Evolutionary conservation across 805 yeast genomes (phyloP).

Genomic region (Nadsonia fulvescens): DNA sequence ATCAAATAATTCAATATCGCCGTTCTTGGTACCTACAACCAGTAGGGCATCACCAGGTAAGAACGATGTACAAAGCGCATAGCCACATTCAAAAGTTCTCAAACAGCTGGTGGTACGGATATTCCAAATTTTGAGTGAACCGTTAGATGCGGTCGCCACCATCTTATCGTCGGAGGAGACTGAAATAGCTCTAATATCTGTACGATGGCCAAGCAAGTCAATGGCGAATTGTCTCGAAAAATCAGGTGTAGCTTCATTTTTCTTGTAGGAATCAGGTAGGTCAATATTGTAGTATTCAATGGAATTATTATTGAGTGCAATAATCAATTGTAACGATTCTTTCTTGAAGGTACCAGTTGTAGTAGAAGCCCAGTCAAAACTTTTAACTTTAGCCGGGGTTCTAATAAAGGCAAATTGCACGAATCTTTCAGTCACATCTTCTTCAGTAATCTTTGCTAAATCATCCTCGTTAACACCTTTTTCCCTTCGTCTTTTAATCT

Average conservation of each 20-base stretch:
- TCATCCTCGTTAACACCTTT: constrained; percentile 36
- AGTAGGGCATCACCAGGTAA: constrained; percentile 84
- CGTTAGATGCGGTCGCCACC: constrained; percentile 81
- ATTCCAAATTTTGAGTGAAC: constrained; percentile 81
- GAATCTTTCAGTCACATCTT: constrained; percentile 23
- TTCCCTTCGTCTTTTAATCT: constrained; percentile 61
- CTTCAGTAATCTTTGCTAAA: constrained; percentile 20
- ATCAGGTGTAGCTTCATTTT: constrained; percentile 22
- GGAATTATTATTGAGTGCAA: constrained; percentile 56
- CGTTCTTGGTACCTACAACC: constrained; percentile 76
- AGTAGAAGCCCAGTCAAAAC: constrained; percentile 36
- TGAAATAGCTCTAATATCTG: constrained; percentile 72
- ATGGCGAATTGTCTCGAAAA: constrained; percentile 30
- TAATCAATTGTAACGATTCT: constrained; percentile 33
- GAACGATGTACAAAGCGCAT: constrained; percentile 62
- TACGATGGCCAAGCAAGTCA: constrained; percentile 73
- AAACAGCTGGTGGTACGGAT: constrained; percentile 52
- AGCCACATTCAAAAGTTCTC: constrained; percentile 78
- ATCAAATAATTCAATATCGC: constrained; percentile 70
- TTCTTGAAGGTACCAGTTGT: constrained; percentile 11
- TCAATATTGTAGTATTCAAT: constrained; percentile 48
- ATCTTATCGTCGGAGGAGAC: constrained; percentile 66
- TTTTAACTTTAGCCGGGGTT: constrained; percentile 42
- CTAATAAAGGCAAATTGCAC: constrained; percentile 56
- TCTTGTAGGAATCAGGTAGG: constrained; percentile 32